A percentile compares a stretch with the other conserved stretches of the same genome.
These are phyloP conservation scores for Lanmaoa pseudosensibilis DNA, from an alignment of 768 basidiomycete genomes.

Conservation along the genomic window DNA sequence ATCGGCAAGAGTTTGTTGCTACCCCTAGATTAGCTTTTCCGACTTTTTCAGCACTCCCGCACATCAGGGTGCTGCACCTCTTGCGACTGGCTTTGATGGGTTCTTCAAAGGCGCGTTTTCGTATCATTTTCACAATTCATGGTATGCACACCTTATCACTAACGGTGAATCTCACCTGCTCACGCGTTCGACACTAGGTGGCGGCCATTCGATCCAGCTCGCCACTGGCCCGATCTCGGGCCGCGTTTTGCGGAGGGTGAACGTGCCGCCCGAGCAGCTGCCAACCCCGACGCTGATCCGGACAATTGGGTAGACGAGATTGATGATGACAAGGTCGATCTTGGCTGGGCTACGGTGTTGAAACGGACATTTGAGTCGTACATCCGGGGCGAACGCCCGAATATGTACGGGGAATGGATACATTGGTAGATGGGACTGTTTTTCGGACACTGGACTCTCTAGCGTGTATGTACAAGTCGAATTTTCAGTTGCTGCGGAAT, in stretches of 20 bases:
- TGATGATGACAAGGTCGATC: slow-evolving; percentile 61
- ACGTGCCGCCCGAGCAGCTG: slow-evolving; percentile 50
- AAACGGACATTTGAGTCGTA: slow-evolving; percentile 96
- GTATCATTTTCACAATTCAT: slow-evolving; percentile 94
- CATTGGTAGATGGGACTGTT: slow-evolving; percentile 12
- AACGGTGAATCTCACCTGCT: neutral
- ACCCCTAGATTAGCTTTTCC: slow-evolving; percentile 53
- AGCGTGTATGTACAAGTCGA: neutral
- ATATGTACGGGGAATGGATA: slow-evolving; percentile 87
- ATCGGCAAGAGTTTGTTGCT: neutral
- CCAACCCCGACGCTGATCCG: slow-evolving; percentile 19
- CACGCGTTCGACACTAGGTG: slow-evolving; percentile 56
- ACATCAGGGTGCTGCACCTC: slow-evolving; percentile 71
- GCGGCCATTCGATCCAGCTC: slow-evolving; percentile 85
- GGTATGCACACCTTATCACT: slow-evolving; percentile 43
- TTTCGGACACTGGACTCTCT: neutral
- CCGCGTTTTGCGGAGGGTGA: slow-evolving; percentile 74
- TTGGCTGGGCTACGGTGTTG: slow-evolving; percentile 85
- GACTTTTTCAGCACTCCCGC: slow-evolving; percentile 80
- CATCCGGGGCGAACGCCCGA: slow-evolving; percentile 81
- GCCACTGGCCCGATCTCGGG: slow-evolving; percentile 92
- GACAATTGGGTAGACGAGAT: slow-evolving; percentile 30
- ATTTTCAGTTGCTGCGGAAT: slow-evolving; percentile 24
- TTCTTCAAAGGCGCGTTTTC: slow-evolving; percentile 94
- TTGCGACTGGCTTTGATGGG: slow-evolving; percentile 82